phyloP scores from a whole-genome alignment of 768 basidiomycete species.

The Ramaria sp. region DNA sequence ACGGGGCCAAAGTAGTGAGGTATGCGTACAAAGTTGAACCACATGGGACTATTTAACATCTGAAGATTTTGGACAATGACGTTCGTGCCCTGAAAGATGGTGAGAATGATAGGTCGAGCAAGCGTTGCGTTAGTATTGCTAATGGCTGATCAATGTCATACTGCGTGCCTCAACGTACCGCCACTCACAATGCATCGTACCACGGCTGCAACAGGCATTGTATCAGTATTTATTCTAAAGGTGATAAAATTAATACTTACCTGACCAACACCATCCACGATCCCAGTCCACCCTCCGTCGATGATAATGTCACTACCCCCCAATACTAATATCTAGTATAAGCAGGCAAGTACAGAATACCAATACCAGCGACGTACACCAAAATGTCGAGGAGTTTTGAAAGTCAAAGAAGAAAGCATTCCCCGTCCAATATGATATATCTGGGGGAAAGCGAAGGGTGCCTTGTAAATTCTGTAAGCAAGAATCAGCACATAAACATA shows the following conservation, averaged over 20 bases:
- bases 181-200: constrained; percentile 41
- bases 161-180: not conserved
- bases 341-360: not conserved
- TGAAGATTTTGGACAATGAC: constrained; percentile 23
- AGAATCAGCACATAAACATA: not conserved
- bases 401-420: constrained; percentile 44
- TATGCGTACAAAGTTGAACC: constrained; percentile 36
- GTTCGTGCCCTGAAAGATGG: constrained; percentile 13
- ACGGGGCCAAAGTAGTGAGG: not conserved
- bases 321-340: not conserved
- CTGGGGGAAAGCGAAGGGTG: constrained; percentile 37
- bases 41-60: constrained; percentile 42
- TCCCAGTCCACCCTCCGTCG: not conserved
- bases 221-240: not conserved
- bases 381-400: constrained; percentile 14
- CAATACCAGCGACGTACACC: not conserved
- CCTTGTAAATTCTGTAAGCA: constrained; percentile 34
- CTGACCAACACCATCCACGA: not conserved
- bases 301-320: not conserved
- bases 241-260: not conserved
- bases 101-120: not conserved
- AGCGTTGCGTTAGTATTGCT: not conserved
- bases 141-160: not conserved
- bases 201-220: constrained; percentile 27
- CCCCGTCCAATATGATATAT: constrained; percentile 44